A percentile compares a stretch with the other conserved stretches of the same genome.
Conservation (phyloP, 108 stramenopile species). For the Asterionellopsis glacialis region DNA sequence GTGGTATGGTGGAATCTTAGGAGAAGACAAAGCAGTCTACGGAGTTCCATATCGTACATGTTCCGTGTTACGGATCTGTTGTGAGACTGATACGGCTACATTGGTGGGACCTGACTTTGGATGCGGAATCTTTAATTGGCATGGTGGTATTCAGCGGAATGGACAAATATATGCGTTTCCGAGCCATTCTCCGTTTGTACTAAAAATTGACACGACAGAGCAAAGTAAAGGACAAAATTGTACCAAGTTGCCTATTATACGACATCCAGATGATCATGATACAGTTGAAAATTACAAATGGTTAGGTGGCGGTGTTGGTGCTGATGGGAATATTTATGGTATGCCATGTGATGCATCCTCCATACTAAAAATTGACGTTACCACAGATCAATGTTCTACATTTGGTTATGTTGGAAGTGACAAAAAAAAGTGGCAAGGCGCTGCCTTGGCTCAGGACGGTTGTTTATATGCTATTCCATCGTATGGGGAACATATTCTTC, state of each 20-base stretch:
- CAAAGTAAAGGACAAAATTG: constrained; percentile 16
- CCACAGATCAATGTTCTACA: constrained; percentile 34
- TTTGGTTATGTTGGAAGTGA: constrained; percentile 41
- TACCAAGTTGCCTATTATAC: constrained; percentile 52
- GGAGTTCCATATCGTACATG: constrained; percentile 69
- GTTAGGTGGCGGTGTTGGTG: constrained; percentile 73
- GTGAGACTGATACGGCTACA: constrained; percentile 43
- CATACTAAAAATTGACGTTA: constrained; percentile 44
- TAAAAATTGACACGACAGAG: constrained; percentile 58
- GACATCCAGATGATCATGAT: constrained; percentile 45
- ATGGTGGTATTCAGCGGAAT: constrained; percentile 68
- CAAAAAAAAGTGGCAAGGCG: constrained; percentile 89
- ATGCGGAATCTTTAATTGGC: constrained; percentile 67
- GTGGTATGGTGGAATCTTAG: constrained; percentile 81
- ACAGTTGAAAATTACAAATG: constrained; percentile 64
- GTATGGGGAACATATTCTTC: constrained; percentile 46
- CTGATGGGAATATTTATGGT: constrained; percentile 79
- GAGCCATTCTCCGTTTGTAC: constrained; percentile 48
- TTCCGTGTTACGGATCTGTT: constrained; percentile 63
- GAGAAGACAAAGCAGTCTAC: constrained; percentile 73
- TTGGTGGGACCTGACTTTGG: constrained; percentile 69
- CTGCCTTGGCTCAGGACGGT: constrained; percentile 57
- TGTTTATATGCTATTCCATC: constrained; percentile 77
- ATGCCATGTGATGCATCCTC: constrained; percentile 70
- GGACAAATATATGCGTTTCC: constrained; percentile 78